A percentile compares a stretch with the other conserved stretches of the same genome.
Evolutionary conservation across 2,329 filamentous ascomycete genomes (phyloP).

Genomic region (Colletotrichum scovillei): DNA sequence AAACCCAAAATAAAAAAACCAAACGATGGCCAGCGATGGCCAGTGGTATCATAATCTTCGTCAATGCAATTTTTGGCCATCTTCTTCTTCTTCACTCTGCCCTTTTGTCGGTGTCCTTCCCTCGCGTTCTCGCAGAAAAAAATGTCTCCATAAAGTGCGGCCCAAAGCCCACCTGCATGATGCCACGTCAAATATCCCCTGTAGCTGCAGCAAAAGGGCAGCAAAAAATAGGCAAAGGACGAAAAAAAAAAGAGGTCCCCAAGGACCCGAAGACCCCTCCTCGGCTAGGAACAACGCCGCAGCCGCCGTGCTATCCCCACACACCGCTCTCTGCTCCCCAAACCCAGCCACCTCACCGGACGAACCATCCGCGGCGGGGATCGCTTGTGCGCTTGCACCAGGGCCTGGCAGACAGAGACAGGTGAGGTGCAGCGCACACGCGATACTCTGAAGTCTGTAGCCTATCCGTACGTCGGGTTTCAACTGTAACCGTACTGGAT

Average conservation of each 20-base stretch:
- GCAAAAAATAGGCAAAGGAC: not conserved
- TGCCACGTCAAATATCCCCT: conserved; percentile 29
- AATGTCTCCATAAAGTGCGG: not conserved
- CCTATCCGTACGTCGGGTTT: not conserved
- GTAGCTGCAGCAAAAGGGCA: conserved; percentile 14
- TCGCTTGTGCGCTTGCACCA: not conserved
- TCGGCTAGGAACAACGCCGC: conserved; percentile 14
- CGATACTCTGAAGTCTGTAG: not conserved
- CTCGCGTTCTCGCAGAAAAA: too few relatives aligned
- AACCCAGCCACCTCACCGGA: conserved; percentile 31
- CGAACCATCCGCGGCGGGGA: conserved; percentile 14
- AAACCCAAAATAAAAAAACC: not conserved
- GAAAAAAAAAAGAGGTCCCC: not conserved
- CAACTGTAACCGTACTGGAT: conserved; percentile 57
- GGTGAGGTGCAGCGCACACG: not conserved
- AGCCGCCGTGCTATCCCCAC: conserved; percentile 35
- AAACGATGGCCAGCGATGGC: not conserved
- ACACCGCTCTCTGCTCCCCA: conserved; percentile 28
- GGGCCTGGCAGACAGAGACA: not conserved
- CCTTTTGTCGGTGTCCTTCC: too few relatives aligned
- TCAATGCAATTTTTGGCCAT: not conserved
- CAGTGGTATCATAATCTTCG: conserved; percentile 5
- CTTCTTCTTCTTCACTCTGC: not conserved
- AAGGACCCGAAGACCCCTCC: not conserved
- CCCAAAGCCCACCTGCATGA: not conserved